Conservation (phyloP, 768 basidiomycete genomes). For the Cystobasidium ongulense region DNA sequence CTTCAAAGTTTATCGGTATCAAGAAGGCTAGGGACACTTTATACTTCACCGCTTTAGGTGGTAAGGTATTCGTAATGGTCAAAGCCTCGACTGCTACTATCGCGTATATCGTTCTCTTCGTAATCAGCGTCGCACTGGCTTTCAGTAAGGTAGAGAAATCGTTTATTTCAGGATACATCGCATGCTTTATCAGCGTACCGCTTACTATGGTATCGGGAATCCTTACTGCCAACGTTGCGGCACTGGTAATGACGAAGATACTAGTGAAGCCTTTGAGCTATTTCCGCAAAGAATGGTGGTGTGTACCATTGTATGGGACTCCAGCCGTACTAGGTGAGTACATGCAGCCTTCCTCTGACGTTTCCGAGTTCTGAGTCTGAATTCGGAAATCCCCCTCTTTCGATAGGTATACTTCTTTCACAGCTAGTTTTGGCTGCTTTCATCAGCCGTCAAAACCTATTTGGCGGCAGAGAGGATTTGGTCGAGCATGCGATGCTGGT, state of each 20-base stretch:
- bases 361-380: no score
- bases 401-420: neutral
- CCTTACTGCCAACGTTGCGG: slow-evolving; percentile 61
- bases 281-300: slow-evolving; percentile 53
- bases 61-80: slow-evolving; percentile 56
- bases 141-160: slow-evolving; percentile 37
- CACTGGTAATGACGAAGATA: slow-evolving; percentile 58
- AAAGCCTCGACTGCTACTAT: slow-evolving; percentile 42
- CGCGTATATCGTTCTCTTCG: slow-evolving; percentile 34
- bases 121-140: slow-evolving; percentile 33
- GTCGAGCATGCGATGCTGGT: slow-evolving; percentile 59
- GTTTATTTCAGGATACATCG: slow-evolving; percentile 38
- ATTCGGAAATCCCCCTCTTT: neutral
- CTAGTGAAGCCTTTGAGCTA: slow-evolving; percentile 71
- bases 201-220: slow-evolving; percentile 56
- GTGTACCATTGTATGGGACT: slow-evolving; percentile 65
- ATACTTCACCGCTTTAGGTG: slow-evolving; percentile 65
- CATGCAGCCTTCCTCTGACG: slow-evolving; percentile 34
- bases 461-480: slow-evolving; percentile 33
- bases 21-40: slow-evolving; percentile 47
- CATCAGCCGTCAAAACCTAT: neutral
- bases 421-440: neutral
- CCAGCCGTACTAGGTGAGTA: slow-evolving; percentile 57
- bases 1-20: slow-evolving; percentile 46
- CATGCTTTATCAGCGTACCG: slow-evolving; percentile 52